phyloP scores from a whole-genome alignment of 495 filamentous ascomycete species.

The Pseudevernia furfuracea region DNA sequence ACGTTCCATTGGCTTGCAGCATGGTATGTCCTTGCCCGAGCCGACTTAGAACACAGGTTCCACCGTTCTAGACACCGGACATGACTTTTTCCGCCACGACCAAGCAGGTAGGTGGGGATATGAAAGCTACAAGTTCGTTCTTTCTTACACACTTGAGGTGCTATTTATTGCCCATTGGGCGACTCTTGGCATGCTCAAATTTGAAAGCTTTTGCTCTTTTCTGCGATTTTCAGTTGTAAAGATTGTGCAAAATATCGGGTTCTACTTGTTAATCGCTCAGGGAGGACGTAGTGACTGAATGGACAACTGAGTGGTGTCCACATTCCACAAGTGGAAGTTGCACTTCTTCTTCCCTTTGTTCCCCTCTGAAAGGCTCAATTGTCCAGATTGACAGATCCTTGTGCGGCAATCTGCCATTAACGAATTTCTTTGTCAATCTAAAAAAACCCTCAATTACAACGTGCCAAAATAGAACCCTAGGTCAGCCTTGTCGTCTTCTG shows the following conservation, averaged over 20 bases:
- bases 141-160: background rate
- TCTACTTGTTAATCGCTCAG: background rate
- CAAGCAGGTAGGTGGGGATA: background rate
- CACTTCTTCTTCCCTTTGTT: background rate
- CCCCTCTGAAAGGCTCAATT: background rate
- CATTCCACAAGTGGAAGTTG: background rate
- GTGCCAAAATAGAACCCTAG: background rate
- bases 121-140: background rate
- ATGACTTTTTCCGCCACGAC: background rate
- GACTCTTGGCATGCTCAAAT: background rate
- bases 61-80: background rate
- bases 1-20: too few species aligned
- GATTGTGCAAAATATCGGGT: background rate
- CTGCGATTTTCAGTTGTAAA: background rate
- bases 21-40: background rate
- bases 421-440: background rate
- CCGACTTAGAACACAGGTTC: background rate
- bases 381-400: background rate
- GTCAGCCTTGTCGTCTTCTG: background rate
- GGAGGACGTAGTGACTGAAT: background rate
- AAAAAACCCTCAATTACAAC: background rate
- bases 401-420: background rate
- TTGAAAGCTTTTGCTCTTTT: background rate
- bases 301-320: background rate
- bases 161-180: background rate